A percentile compares a stretch with the other conserved stretches of the same genome.
These are phyloP conservation scores for Metroxylon sagu DNA, from an alignment of 176 grass and related monocot species.

Conservation along the genomic window DNA sequence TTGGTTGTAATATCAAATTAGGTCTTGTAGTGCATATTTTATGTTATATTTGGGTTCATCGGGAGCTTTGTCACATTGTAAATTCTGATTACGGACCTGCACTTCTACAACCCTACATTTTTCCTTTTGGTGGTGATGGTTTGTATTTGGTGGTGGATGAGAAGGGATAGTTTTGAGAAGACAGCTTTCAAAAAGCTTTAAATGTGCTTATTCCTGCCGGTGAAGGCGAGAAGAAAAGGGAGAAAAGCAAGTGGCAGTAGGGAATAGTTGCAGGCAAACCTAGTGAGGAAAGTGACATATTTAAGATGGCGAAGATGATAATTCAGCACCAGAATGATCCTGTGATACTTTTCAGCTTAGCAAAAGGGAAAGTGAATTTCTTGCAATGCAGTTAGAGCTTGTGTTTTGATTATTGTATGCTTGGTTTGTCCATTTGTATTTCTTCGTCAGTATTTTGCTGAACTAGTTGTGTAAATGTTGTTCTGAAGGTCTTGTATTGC, in stretches of 20 bases:
- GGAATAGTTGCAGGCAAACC: constrained; percentile 41
- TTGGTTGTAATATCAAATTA: too few species aligned
- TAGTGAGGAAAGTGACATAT: constrained; percentile 82
- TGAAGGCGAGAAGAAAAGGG: constrained; percentile 52
- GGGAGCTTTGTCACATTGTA: constrained; percentile 91
- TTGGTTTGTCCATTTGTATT: too few species aligned
- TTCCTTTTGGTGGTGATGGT: constrained; percentile 86
- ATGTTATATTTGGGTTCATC: constrained; percentile 68
- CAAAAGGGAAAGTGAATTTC: constrained; percentile 89
- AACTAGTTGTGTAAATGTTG: too few species aligned
- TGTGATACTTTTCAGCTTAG: constrained; percentile 94
- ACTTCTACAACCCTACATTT: constrained; percentile 88
- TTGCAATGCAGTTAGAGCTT: constrained; percentile 75
- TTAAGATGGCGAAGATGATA: constrained; percentile 99
- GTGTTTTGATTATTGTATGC: not conserved
- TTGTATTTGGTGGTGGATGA: constrained; percentile 89
- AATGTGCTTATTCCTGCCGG: constrained; percentile 66
- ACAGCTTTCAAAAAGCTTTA: constrained; percentile 93
- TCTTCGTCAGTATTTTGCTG: too few species aligned
- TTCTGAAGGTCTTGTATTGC: too few species aligned
- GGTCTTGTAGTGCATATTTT: not conserved
- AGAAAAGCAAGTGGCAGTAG: constrained; percentile 69
- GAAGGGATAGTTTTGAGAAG: constrained; percentile 88
- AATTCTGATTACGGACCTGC: constrained; percentile 91
- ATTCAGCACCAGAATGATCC: constrained; percentile 93